Evolutionary conservation across 805 yeast species (phyloP), one percentile per base, ranked within the genome.

Genomic region (Ogataea paraovalis): DNA sequence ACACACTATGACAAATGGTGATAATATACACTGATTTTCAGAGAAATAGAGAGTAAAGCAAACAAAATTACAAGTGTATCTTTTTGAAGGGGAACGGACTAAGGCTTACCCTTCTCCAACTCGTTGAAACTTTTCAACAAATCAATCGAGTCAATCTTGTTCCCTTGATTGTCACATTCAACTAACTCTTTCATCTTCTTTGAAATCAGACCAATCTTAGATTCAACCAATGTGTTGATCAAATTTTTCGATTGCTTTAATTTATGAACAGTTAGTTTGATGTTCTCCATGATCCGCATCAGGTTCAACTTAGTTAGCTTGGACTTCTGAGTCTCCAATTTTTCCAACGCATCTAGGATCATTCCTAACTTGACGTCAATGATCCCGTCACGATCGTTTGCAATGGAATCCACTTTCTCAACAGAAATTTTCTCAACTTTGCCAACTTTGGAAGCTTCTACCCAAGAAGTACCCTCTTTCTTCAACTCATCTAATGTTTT

Each of bases 391-490:
- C 39, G 20, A 6, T 47, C 53, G 3, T 19, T 25, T 9, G 42
- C 44, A 23, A 34, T 42, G 4, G 49, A 34, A 21, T 37, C 43
- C 12, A 61, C 51, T 20, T 36, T 43, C n/a, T 41, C 25, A 5
- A 56, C 30, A 12, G 62, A 51, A 14, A 54, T 20, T 39, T 25
- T 53, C 39, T 13, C 38, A 14, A 51, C 58, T 48, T 32, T 48
- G 28, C 13, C 19, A 9, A 28, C n/a, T 4, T 19, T 19, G 10
- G 43, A 41, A 36, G 43, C 46, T 28, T 51, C 52, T 5, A 45
- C 38, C 84, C 87, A 81, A 33, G 68, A 68, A 9, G 55, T 60
- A 48, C 73, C 75, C 47, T 83, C 85, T 25, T 60, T 57, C 37
- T 67, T 64, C 43, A 85, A 63, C 20, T 67, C 66, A 10, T 59